These are phyloP conservation scores for Rhazya stricta DNA, from an alignment of 257 asterid genomes.

Conservation along the genomic window DNA sequence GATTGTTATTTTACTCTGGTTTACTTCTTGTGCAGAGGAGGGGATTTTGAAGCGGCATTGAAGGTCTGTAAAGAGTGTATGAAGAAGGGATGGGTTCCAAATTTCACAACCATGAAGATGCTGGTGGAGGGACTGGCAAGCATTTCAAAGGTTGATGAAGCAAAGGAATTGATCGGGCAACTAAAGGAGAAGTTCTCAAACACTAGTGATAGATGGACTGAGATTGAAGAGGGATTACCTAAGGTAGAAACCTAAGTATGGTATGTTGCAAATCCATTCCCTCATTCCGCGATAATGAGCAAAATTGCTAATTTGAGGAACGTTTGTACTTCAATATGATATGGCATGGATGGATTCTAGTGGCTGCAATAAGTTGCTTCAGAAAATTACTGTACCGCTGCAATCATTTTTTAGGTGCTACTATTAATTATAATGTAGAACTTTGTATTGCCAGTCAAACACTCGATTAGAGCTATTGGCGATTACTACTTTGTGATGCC, in stretches of 20 bases:
- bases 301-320: background rate
- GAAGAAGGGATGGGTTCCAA: slow-evolving; percentile 65
- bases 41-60: slow-evolving; percentile 60
- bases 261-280: slow-evolving; percentile 11
- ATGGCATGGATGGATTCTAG: background rate
- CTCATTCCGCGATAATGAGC: background rate
- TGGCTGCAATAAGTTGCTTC: background rate
- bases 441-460: background rate
- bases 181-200: slow-evolving; percentile 54
- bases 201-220: slow-evolving; percentile 54
- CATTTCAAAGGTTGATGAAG: slow-evolving; percentile 54
- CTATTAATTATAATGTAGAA: background rate
- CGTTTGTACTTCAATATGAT: background rate
- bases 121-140: slow-evolving; percentile 74
- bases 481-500: background rate
- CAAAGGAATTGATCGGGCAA: slow-evolving; percentile 45
- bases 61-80: slow-evolving; percentile 43
- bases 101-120: slow-evolving; percentile 52
- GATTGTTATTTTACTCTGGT: slow-evolving; percentile 62
- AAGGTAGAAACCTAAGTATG: slow-evolving; percentile 38
- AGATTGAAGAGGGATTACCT: slow-evolving; percentile 57
- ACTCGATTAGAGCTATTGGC: background rate
- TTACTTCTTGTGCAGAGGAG: slow-evolving; percentile 48
- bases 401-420: background rate
- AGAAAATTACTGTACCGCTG: background rate